Conservation (phyloP, 129 eudicot species). For the Tanacetum coccineum region DNA sequence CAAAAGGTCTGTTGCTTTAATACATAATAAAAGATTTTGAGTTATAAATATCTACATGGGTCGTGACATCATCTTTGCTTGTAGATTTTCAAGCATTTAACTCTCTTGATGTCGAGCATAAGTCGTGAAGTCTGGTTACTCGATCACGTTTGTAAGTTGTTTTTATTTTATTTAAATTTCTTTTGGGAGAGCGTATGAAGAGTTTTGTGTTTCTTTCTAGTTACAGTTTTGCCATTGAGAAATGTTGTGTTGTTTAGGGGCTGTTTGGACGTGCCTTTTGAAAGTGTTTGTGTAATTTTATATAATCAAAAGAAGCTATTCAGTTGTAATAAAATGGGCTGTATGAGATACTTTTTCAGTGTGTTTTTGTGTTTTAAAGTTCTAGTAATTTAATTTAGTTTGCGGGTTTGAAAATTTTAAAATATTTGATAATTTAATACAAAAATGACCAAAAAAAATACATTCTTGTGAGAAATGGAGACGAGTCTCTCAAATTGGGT, state of each 20-base stretch:
- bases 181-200: background rate
- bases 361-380: no score
- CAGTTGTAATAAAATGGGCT: no score
- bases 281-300: no score
- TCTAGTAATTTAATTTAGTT: no score
- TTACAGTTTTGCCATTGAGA: background rate
- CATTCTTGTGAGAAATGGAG: no score
- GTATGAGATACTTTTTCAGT: no score
- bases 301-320: no score
- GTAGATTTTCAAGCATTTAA: conserved; percentile 85
- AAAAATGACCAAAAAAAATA: no score
- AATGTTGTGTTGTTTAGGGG: background rate
- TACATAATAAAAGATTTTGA: background rate
- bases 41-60: background rate
- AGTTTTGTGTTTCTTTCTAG: background rate
- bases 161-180: background rate
- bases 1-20: conserved; percentile 49
- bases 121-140: conserved; percentile 90
- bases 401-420: background rate
- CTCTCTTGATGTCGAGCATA: conserved; percentile 86
- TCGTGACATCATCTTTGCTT: conserved; percentile 18
- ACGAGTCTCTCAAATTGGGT: no score
- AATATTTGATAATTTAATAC: no score
- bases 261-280: background rate
- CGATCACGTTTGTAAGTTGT: conserved; percentile 80